A percentile compares a stretch with the other conserved stretches of the same genome.
phyloP scores from a whole-genome alignment of 495 filamentous ascomycete genomes.

The Penicillium paxilli region DNA sequence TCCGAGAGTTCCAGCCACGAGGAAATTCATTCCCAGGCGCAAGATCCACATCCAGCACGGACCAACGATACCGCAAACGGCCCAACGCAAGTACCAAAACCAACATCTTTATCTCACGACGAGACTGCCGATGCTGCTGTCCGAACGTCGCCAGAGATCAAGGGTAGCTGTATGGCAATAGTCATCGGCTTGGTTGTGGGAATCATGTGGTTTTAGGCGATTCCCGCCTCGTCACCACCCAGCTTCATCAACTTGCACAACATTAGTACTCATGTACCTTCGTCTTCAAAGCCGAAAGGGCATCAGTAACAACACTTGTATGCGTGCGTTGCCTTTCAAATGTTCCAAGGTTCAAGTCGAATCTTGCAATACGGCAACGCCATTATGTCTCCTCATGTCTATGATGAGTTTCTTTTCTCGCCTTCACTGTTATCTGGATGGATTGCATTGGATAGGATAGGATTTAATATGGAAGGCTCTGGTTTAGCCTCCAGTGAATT shows the following conservation, averaged over 20 bases:
- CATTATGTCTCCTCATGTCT: slow-evolving; percentile 19
- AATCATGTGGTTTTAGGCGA: slow-evolving; percentile 43
- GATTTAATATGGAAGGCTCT: slow-evolving; percentile 23
- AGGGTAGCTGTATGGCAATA: slow-evolving; percentile 45
- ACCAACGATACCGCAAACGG: background rate
- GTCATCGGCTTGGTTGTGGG: slow-evolving; percentile 42
- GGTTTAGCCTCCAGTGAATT: slow-evolving; percentile 26
- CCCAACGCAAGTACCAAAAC: slow-evolving; percentile 4
- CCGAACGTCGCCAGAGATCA: slow-evolving; percentile 29
- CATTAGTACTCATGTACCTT: background rate
- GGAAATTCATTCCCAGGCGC: background rate
- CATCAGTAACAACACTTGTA: too few species aligned
- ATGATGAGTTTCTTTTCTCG: slow-evolving; percentile 23
- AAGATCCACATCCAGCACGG: background rate
- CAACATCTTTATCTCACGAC: slow-evolving; percentile 12
- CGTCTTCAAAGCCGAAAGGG: too few species aligned
- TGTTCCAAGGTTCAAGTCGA: background rate
- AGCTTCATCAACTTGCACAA: too few species aligned
- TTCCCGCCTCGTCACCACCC: background rate
- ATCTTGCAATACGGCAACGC: background rate
- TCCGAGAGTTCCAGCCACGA: background rate
- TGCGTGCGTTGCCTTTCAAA: background rate
- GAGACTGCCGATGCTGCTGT: slow-evolving; percentile 30
- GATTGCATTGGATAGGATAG: slow-evolving; percentile 12
- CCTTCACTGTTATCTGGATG: slow-evolving; percentile 6